Evolutionary conservation across 441 rosid species (phyloP).

Genomic region (Adansonia grandidieri): DNA sequence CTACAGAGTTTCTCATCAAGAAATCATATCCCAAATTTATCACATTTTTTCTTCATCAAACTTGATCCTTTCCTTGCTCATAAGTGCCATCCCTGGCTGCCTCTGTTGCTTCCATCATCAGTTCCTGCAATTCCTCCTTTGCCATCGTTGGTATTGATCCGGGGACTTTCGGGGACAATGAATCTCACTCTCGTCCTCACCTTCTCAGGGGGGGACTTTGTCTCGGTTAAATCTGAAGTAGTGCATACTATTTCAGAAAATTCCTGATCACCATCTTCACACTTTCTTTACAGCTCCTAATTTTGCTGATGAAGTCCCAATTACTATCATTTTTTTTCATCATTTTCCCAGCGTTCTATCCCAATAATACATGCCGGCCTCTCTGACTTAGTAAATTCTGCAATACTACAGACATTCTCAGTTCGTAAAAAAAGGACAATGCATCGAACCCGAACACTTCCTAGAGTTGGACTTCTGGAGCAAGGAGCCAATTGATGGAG

Average conservation of each 20-base stretch:
- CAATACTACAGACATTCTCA: slow-evolving; percentile 54
- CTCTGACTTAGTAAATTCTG: slow-evolving; percentile 77
- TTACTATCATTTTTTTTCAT: slow-evolving; percentile 61
- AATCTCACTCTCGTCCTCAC: slow-evolving; percentile 69
- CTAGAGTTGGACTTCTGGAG: slow-evolving; percentile 64
- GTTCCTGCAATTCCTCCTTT: slow-evolving; percentile 66
- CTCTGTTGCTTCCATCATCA: slow-evolving; percentile 74
- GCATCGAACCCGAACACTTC: slow-evolving; percentile 78
- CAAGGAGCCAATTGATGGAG: slow-evolving; percentile 69
- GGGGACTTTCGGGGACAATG: slow-evolving; percentile 65
- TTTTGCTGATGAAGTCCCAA: slow-evolving; percentile 50
- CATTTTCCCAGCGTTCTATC: slow-evolving; percentile 35
- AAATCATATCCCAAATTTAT: slow-evolving; percentile 82
- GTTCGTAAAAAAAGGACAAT: slow-evolving; percentile 42
- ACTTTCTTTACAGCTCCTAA: slow-evolving; percentile 45
- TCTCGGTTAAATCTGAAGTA: not conserved
- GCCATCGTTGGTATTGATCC: slow-evolving; percentile 44
- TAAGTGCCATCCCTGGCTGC: slow-evolving; percentile 70
- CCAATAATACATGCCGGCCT: slow-evolving; percentile 35
- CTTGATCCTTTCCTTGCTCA: slow-evolving; percentile 82
- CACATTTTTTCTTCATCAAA: slow-evolving; percentile 57
- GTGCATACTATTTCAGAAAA: slow-evolving; percentile 31
- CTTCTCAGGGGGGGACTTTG: slow-evolving; percentile 34
- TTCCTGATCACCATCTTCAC: slow-evolving; percentile 47
- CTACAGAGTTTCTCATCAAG: slow-evolving; percentile 71